Evolutionary conservation across 2,329 filamentous ascomycete species (phyloP), one percentile per base, ranked within the genome.

Genomic region (Phyllosticta capitalensis): DNA sequence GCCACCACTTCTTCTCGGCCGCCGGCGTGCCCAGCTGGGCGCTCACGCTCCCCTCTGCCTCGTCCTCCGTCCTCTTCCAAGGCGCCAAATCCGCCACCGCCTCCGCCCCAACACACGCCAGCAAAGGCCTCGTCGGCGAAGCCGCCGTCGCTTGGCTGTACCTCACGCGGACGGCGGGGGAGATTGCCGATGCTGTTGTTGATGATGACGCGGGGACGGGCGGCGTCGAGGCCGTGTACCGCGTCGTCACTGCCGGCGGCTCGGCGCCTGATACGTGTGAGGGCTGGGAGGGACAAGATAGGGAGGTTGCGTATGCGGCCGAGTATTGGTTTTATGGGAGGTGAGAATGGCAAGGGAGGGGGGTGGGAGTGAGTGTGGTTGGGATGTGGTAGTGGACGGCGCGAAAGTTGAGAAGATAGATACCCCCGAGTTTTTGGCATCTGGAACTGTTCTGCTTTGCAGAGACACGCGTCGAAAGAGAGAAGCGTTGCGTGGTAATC

Each of bases 1-100:
- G 24, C 24, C 24, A 26, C 24, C 87, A 90, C 77, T 88, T 78
- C 79, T 90, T 90, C 77, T 80, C 80, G 71, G 62, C 63, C 53
- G 63, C 67, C 52, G 72, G 78, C 63, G 71, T 75, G 0, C 87
- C 87, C 1, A 83, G 78, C 12, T 90, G 89, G 68, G 76, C 82
- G 26, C 56, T 59, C 21, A 4, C 24, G 24, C 22, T 51, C 5
- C 51, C 61, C 75, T 89, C 45, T 68, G 72, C 55, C 69, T 71
- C 48, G 66, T 9, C n/a, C 5, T 30, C 20, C 45, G 30, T 55
- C 49, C 12, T 55, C 9, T 58, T 67, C 17, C 65, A 67, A 21
- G 68, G 71, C n/a, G 62, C 78, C 69, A 83, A 84, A 72, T 63
- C 76, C 49, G 77, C 73, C 30, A 69, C 67, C 38, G 76, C 82